Percentiles rank a stretch among this genome's conserved stretches.
Evolutionary conservation across 2,329 filamentous ascomycete genomes (phyloP).

Genomic region (Penicillium hesseltinei): DNA sequence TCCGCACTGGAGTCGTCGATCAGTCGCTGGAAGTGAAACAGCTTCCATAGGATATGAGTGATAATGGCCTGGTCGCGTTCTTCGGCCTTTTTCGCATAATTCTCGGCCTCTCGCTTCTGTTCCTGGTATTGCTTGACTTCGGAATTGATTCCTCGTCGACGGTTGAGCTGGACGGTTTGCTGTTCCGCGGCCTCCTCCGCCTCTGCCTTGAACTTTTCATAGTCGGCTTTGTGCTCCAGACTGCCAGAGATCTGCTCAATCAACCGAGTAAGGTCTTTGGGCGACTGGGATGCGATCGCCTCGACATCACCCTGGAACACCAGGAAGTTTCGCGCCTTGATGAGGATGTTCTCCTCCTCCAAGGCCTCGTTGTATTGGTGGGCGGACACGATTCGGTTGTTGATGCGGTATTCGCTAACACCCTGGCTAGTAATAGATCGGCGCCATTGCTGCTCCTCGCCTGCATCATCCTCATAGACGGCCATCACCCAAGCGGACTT

Average conservation of each 20-base stretch:
- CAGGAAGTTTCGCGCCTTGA: constrained; percentile 96
- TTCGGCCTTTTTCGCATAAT: constrained; percentile 84
- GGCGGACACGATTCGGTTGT: constrained; percentile 82
- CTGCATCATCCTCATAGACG: constrained; percentile 95
- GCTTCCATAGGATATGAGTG: constrained; percentile 91
- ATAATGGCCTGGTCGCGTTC: constrained; percentile 90
- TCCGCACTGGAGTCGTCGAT: constrained; percentile 89
- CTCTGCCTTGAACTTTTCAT: constrained; percentile 84
- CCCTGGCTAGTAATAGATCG: constrained; percentile 86
- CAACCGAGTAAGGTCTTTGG: constrained; percentile 85
- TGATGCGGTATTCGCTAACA: constrained; percentile 94
- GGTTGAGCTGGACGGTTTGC: constrained; percentile 81
- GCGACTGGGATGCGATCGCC: constrained; percentile 90
- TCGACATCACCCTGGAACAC: constrained; percentile 99
- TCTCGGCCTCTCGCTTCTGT: constrained; percentile 93
- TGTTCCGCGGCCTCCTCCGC: constrained; percentile 85
- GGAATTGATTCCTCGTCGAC: constrained; percentile 90
- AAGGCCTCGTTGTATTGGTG: constrained; percentile 91
- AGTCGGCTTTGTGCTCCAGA: constrained; percentile 89
- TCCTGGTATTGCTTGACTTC: constrained; percentile 98
- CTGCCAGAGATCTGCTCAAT: constrained; percentile 98
- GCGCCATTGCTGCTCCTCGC: constrained; percentile 94
- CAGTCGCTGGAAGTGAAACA: constrained; percentile 89
- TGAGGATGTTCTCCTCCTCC: constrained; percentile 92
- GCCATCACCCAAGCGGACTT: constrained; percentile 99